Conservation (phyloP, 495 filamentous ascomycete genomes). For the Choiromyces venosus region DNA sequence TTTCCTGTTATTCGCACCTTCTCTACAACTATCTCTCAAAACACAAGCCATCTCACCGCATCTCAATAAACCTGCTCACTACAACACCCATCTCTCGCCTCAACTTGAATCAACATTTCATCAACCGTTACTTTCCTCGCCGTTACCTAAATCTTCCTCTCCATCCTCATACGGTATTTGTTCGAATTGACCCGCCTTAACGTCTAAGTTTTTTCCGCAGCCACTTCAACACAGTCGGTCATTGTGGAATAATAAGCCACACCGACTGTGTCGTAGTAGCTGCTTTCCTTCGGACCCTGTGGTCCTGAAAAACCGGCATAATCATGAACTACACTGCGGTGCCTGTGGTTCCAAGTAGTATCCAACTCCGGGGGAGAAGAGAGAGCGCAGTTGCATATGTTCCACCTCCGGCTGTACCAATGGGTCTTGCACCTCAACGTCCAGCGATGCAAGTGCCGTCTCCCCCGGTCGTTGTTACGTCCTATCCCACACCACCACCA, state of each 20-base stretch:
- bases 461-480: neutral
- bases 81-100: neutral
- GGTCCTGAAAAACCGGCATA: slow-evolving; percentile 12
- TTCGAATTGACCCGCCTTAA: slow-evolving; percentile 20
- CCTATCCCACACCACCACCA: neutral
- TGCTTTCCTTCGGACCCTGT: slow-evolving; percentile 24
- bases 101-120: neutral
- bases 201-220: slow-evolving; percentile 9
- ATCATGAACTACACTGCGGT: slow-evolving; percentile 39
- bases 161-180: slow-evolving; percentile 2
- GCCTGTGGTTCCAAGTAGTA: slow-evolving; percentile 35
- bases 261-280: slow-evolving; percentile 40
- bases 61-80: neutral
- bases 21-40: neutral
- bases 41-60: neutral
- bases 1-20: neutral
- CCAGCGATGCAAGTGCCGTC: slow-evolving; percentile 1
- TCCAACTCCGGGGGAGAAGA: slow-evolving; percentile 29
- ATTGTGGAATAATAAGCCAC: slow-evolving; percentile 35
- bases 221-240: slow-evolving; percentile 38
- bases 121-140: neutral
- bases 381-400: slow-evolving; percentile 23
- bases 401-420: slow-evolving; percentile 10
- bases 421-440: neutral
- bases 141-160: neutral